Base-by-base conservation (phyloP, 345 rosid species). In the Rubroshorea leprosula region DNA sequence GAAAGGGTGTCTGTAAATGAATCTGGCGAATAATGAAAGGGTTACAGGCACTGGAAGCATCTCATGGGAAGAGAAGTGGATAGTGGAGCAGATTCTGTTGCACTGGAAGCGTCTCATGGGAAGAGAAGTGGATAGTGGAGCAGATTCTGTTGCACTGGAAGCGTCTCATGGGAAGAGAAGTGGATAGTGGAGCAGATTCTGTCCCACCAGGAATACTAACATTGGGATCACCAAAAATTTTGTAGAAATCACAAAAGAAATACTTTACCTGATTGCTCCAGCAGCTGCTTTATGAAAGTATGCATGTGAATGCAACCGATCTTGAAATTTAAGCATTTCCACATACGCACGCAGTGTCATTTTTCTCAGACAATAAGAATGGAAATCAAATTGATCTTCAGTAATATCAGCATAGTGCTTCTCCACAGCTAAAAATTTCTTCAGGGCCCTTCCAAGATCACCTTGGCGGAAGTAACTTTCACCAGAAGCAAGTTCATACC, bases 401-500 rank as follows among this genome's bases (percentile, higher is more conserved):
- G 95, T 85, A 60, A 94, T 94, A 76, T 94, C 99, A 60, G 93
- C 82, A 73, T 90, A 94, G 74, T 94, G 97, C 85, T 94, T 94
- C 81, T 94, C 99, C 78, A 90, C 97, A 55, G 93, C 89, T 69
- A 94, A 76, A 80, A 85, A 90, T 61, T 83, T 87, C 81, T 94
- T 90, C 20, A 94, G 66, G 57, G 99, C 95, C 53, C 83, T 89
- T 54, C 99, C 99, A 65, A 94, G 87, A 71, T 94, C 96, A 67
- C 90, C 90, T 72, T 87, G 99, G 57, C 97, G 93, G 72, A 78
- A 80, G 66, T 82, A 84, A 76, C 99, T 94, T 71, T 90, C 90
- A 51, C 97, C 97, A 67, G 99, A 90, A 52, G 96, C 93, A 74
- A 94, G 97, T 70, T 94, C 99, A 66, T 94, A 94, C 99, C 99